Evolutionary conservation across 805 yeast genomes (phyloP), one percentile per base, ranked within the genome.

Genomic region (Ogataea neopini): DNA sequence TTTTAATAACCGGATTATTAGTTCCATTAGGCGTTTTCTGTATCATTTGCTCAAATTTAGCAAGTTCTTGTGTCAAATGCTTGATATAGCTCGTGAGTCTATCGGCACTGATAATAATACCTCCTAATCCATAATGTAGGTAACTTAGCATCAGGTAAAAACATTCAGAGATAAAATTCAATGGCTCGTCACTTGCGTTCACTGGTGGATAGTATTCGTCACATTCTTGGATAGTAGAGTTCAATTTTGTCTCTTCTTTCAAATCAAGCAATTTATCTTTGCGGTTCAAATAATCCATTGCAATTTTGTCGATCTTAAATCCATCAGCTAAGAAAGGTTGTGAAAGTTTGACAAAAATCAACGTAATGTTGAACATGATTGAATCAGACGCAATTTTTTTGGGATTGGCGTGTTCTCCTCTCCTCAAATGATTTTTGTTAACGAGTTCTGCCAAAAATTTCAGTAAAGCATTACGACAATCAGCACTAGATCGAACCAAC

Each of bases 81-180:
- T 76, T 74, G 39, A 77, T 67, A 49, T 74, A 70, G 25, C 73
- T 71, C 51, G 73, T 73, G 26, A 83, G 59, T 49, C 84, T 79
- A 37, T 79, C 81, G 50, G 81, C 79, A 39, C 72, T 73, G 38
- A 80, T 74, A 48, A 77, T 67, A 0, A 86, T 68, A 42, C 97
- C 98, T 19, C 96, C 96, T 35, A 88, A 71, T 36, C 98, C 99
- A 68, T 86, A 94, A 56, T 92, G 91, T 41, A 88, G 67, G 63
- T 85, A 90, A 0, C 96, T 82, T 43, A 86, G 72, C 5, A 91
- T 81, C 47, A 94, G 64, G 60, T 76, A 94, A 66, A 90, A 94
- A 59, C 96, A 85, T 55, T 92, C 94, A 7, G 96, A 83, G n/a
- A 94, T 88, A 63, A 94, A 94, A 59, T 94, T 92, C 30, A 65